These are phyloP conservation scores for Mortierella sp. DNA, from an alignment of 371 early-diverging fungal genomes.

Conservation along the genomic window DNA sequence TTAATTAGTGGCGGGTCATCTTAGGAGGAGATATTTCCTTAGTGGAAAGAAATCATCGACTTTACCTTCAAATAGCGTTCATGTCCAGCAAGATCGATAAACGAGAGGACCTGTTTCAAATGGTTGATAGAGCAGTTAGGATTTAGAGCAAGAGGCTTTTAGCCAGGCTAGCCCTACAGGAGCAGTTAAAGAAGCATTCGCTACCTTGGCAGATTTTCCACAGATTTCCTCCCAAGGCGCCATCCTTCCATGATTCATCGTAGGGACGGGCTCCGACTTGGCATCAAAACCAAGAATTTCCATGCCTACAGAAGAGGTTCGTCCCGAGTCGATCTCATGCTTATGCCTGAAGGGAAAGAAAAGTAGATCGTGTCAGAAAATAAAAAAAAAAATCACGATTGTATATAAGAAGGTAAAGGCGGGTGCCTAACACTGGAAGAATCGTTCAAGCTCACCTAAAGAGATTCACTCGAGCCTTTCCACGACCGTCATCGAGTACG, in stretches of 20 bases:
- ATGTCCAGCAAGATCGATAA: constrained; percentile 93
- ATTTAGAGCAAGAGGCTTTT: too few relatives aligned
- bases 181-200: neutral
- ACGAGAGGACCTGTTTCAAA: constrained; percentile 68
- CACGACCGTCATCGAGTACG: constrained; percentile 92
- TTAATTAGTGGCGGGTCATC: too few relatives aligned
- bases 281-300: constrained; percentile 91
- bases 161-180: too few relatives aligned
- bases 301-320: constrained; percentile 91
- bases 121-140: neutral
- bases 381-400: neutral
- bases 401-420: neutral
- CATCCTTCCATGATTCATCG: constrained; percentile 66
- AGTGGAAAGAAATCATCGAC: neutral
- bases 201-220: constrained; percentile 71
- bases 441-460: constrained; percentile 62
- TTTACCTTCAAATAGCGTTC: constrained; percentile 88
- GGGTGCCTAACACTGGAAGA: neutral
- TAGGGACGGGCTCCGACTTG: constrained; percentile 64
- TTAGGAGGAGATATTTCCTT: too few relatives aligned
- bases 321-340: constrained; percentile 92
- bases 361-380: neutral
- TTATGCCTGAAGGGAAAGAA: constrained; percentile 68
- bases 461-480: constrained; percentile 88
- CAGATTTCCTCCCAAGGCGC: constrained; percentile 88